phyloP scores from a whole-genome alignment of 768 basidiomycete genomes.

The Leucosporidium creatinivorum region DNA sequence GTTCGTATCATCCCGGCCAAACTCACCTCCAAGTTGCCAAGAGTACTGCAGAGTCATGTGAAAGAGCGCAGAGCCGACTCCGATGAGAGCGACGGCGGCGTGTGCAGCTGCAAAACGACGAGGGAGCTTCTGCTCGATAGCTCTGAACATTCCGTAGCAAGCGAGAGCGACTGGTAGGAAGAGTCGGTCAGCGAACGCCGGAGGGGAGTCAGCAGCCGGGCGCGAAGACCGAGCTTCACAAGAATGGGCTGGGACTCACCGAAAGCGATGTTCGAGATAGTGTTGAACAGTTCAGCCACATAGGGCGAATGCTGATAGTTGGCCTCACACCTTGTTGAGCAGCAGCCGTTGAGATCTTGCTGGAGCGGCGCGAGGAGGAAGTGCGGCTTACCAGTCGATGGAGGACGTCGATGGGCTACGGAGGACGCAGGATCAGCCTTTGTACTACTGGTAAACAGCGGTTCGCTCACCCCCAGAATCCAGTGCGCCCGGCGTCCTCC shows the following conservation, averaged over 20 bases:
- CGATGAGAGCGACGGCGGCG: neutral
- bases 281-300: neutral
- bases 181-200: no score
- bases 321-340: conserved; percentile 2
- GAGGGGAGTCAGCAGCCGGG: no score
- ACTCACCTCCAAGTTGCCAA: neutral
- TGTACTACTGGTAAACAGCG: no score
- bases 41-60: neutral
- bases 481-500: no score
- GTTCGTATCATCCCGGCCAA: neutral
- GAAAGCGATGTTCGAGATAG: neutral
- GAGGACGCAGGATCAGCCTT: no score
- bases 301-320: neutral
- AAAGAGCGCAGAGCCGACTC: neutral
- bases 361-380: no score
- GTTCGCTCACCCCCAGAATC: no score
- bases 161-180: neutral
- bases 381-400: no score
- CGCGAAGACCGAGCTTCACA: neutral
- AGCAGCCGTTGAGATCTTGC: no score
- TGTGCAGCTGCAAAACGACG: neutral
- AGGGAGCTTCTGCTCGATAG: neutral
- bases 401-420: no score
- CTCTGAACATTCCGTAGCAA: neutral
- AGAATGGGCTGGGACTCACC: neutral